These are phyloP conservation scores for Dendrobium catenatum DNA, from an alignment of 106 monocot genomes.

Conservation along the genomic window DNA sequence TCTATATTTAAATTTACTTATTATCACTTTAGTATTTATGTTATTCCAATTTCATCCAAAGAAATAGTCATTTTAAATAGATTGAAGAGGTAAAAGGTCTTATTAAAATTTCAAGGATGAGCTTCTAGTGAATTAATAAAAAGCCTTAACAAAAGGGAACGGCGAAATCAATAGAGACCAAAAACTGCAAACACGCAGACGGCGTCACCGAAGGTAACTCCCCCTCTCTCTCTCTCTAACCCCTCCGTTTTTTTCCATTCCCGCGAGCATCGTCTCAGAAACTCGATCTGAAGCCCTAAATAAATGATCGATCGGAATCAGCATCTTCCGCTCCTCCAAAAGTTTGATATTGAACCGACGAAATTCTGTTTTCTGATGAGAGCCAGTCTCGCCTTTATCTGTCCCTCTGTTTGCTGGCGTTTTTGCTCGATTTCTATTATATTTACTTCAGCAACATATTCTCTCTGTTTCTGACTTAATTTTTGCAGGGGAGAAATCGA, in stretches of 20 bases:
- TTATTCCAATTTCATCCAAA: too few relatives aligned
- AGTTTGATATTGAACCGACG: not conserved
- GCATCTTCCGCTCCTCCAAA: not conserved
- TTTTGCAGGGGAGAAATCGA: slow-evolving; percentile 4
- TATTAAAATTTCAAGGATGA: too few relatives aligned
- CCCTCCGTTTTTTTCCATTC: not conserved
- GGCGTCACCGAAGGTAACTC: not conserved
- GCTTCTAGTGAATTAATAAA: too few relatives aligned
- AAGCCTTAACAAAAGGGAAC: not conserved
- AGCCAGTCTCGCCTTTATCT: not conserved
- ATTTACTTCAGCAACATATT: not conserved
- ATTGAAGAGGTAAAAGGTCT: too few relatives aligned
- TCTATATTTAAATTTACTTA: too few relatives aligned
- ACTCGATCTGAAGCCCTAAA: not conserved
- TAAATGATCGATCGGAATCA: not conserved
- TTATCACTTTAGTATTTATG: too few relatives aligned
- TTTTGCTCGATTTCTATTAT: not conserved
- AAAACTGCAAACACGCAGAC: not conserved
- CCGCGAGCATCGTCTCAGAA: not conserved
- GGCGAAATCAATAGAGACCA: not conserved
- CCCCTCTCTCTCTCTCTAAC: not conserved
- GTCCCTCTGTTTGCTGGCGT: not conserved
- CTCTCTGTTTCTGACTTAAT: not conserved
- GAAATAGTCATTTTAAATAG: too few relatives aligned
- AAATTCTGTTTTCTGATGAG: not conserved